Evolutionary conservation across 2,329 filamentous ascomycete species (phyloP).

Genomic region (Verruconis gallopava): DNA sequence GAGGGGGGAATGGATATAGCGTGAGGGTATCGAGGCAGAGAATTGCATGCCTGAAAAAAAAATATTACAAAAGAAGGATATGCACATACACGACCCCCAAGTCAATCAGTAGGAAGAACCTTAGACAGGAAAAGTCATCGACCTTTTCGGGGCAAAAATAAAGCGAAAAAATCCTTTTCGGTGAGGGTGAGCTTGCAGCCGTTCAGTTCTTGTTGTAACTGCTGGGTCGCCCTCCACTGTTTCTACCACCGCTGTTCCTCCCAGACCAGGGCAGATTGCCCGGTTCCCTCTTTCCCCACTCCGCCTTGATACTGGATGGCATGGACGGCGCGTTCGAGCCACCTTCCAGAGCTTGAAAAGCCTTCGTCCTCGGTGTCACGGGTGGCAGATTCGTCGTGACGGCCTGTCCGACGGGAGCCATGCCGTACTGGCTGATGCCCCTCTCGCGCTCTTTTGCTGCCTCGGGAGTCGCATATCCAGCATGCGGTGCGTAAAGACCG

Average conservation of each 20-base stretch:
- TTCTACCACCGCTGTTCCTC: background rate
- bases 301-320: background rate
- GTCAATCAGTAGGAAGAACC: no score
- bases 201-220: no score
- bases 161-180: no score
- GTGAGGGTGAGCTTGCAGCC: no score
- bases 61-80: no score
- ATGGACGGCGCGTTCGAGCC: background rate
- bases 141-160: no score
- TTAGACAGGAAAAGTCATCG: no score
- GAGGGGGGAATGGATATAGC: no score
- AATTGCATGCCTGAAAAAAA: no score
- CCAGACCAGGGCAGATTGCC: background rate
- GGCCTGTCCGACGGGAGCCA: background rate
- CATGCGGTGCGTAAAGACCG: conserved; percentile 3
- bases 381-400: conserved; percentile 23
- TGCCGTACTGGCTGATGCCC: background rate
- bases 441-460: conserved; percentile 11
- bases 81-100: no score
- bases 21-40: no score
- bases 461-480: background rate
- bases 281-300: background rate
- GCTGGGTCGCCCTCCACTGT: no score
- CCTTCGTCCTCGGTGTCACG: conserved; percentile 54
- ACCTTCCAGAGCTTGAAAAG: conserved; percentile 44